Base-by-base conservation (phyloP, 2,329 filamentous ascomycete genomes). In the Bipolaris zeicola region DNA sequence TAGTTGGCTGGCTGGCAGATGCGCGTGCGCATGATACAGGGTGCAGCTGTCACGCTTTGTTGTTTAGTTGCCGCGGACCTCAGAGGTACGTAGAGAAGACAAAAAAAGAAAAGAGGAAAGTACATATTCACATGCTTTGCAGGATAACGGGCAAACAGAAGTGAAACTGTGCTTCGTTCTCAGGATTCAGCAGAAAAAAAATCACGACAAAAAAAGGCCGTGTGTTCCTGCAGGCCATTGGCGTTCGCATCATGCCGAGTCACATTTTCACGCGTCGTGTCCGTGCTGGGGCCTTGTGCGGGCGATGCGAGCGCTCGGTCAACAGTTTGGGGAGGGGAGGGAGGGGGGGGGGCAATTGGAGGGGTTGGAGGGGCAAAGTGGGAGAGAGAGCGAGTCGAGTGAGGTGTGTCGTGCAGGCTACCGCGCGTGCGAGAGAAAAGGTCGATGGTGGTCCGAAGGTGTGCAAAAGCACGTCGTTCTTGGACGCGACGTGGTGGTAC, bases 221-320 rank as follows among this genome's bases (percentile, higher is more conserved):
- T 45, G 44, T 55, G 57, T 62, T 49, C 49, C 57, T 64, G 61
- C 57, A 62, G 55, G 48, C 64, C 47, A 58, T 64, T 57, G 55
- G 61, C 38, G 60, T 64, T 57, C 61, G 59, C 58, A 64, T 64
- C 48, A 62, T 57, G 55, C 57, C 60, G 61, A 66, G 62, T 61
- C 54, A 51, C 56, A 57, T 44, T 39, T 57, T 54, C 38, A 56
- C 56, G 56, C 52, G 56, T 45, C 34, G 43, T 37, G 43, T 16
- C 31, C 56, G 52, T 56, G 52, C 44, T 37, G 36, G 33, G n/a
- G 28, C 28, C 28, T 31, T 31, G 28, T 31, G 28, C 28, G 31
- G 26, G 33, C 20, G 44, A 37, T 31, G 36, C 16, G 42, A 46
- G 28, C 26, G 14, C 22, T 34, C 44, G 46, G 31, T 43, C 48